These are phyloP conservation scores for Colletotrichum sp. DNA, from an alignment of 2,329 filamentous ascomycete species.

Conservation along the genomic window DNA sequence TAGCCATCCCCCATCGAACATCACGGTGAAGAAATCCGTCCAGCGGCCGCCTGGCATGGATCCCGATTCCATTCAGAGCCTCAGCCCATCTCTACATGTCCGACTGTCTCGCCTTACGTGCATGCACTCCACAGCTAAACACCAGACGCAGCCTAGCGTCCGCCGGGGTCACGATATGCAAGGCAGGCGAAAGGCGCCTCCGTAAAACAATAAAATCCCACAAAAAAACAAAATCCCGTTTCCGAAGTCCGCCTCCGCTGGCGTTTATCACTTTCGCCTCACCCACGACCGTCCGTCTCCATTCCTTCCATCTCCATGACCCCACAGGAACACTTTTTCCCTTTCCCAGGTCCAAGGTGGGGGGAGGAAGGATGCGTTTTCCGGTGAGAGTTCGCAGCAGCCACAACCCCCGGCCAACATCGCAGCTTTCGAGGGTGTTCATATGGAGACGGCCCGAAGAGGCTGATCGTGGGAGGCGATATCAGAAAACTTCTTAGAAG, in stretches of 20 bases:
- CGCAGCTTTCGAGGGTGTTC: background rate
- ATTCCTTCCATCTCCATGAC: slow-evolving; percentile 2
- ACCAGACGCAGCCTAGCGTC: background rate
- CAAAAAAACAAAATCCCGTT: background rate
- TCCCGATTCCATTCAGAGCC: background rate
- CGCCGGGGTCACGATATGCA: background rate
- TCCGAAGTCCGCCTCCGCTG: background rate
- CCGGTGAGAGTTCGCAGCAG: slow-evolving; percentile 2
- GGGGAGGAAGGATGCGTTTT: background rate
- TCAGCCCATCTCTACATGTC: background rate
- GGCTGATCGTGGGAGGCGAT: background rate
- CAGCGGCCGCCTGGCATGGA: background rate
- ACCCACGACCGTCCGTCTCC: background rate
- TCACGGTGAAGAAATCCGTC: background rate
- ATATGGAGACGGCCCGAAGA: background rate
- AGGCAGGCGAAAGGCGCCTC: background rate
- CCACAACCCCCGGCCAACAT: background rate
- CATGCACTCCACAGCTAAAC: background rate
- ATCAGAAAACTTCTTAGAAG: background rate
- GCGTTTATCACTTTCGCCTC: background rate
- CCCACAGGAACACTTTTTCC: background rate
- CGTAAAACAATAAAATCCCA: rapidly evolving
- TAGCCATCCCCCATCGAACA: background rate
- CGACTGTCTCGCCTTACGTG: background rate
- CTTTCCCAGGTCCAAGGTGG: background rate